Evolutionary conservation across 2,329 filamentous ascomycete species (phyloP), one percentile per base, ranked within the genome.

Genomic region (Hortaea werneckii): DNA sequence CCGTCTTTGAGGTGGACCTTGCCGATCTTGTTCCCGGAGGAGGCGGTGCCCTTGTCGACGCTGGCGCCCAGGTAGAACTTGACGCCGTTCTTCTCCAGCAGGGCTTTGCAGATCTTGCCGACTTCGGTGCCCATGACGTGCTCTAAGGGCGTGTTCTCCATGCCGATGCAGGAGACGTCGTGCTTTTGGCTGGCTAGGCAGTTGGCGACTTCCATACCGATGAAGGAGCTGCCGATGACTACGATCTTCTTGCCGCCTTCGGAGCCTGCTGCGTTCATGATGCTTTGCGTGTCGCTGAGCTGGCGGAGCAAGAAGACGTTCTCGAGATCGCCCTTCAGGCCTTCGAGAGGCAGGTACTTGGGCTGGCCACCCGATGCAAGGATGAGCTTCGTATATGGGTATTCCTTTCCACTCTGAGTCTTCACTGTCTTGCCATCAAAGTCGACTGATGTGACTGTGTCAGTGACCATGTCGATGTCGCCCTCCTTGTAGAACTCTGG

Each of bases 121-220:
- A 96, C 80, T 61, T 87, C 67, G 47, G 78, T 75, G 44, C 92
- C 92, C 64, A 98, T 83, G 4, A 98, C 80, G 13, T 85, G 79
- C 65, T 94, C 86, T 53, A 96, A 77, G 0, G 92, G 90, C 9
- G 80, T 80, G 48, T 79, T 79, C 61, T 95, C 88, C 84, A 89
- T 90, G 34, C 92, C 92, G 20, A 98, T 73, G 37, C 96, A 80
- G 6, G 84, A 84, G 11, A 98, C 88, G 6, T 82, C 70, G 64
- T 98, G 94, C 58, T 84, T 83, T 57, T 83, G 84, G 39, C 77
- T 69, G 0, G 84, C 82, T 0, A 94, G 70, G 44, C 72, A 83
- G 53, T 89, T 92, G 50, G 85, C 90, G n/a, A 94, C 79, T 67
- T 98, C 92, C 85, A 98, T 94, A 37, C 92, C 92, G 60, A 98